Conservation (phyloP, 2,329 filamentous ascomycete species). For the Epichloe typhina region DNA sequence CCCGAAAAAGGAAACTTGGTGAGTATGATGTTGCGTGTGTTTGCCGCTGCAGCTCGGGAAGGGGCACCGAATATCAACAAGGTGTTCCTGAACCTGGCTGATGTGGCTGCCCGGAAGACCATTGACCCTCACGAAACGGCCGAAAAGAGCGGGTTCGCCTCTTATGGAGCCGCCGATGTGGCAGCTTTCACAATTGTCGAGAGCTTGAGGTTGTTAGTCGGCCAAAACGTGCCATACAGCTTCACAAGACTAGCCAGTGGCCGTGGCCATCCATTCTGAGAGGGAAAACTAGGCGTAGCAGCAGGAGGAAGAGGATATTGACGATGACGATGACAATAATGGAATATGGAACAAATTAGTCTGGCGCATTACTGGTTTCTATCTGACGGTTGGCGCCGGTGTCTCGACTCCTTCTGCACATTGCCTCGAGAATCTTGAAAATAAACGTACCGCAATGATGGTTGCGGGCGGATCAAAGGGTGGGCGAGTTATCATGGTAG, state of each 20-base stretch:
- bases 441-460: too few relatives aligned
- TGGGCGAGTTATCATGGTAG: too few relatives aligned
- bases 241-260: conserved; percentile 65
- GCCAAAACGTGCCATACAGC: conserved; percentile 78
- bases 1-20: conserved; percentile 69
- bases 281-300: too few relatives aligned
- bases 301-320: not conserved
- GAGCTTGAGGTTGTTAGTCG: conserved; percentile 63
- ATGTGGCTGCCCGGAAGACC: conserved; percentile 37
- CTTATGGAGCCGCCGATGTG: conserved; percentile 68
- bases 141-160: conserved; percentile 61
- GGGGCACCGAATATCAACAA: conserved; percentile 36
- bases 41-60: conserved; percentile 29
- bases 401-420: too few relatives aligned
- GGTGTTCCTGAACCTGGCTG: conserved; percentile 71
- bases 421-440: too few relatives aligned
- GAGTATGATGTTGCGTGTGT: conserved; percentile 63
- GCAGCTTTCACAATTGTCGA: conserved; percentile 77
- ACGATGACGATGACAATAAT: conserved; percentile 19
- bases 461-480: too few relatives aligned
- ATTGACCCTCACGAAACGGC: conserved; percentile 58
- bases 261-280: conserved; percentile 18
- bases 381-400: too few relatives aligned
- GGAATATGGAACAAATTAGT: too few relatives aligned
- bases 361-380: too few relatives aligned